phyloP scores from a whole-genome alignment of 2,329 filamentous ascomycete genomes.

The Alternaria arborescens region DNA sequence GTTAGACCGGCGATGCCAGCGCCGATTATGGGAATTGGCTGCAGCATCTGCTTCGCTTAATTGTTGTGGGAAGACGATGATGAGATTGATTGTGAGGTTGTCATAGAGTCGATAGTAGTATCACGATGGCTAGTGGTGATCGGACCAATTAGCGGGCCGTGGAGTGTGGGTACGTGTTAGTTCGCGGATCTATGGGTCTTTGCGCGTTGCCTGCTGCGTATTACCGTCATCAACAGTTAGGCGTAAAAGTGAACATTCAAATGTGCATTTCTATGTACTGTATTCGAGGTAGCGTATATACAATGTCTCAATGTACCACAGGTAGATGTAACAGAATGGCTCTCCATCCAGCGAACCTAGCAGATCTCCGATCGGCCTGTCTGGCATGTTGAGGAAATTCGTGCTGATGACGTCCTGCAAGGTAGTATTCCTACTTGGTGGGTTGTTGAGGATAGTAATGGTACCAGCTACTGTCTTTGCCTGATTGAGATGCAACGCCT shows the following conservation, averaged over 20 bases:
- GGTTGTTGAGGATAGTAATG: slow-evolving; percentile 51
- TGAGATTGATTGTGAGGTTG: neutral
- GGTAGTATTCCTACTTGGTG: slow-evolving; percentile 56
- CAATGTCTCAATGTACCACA: slow-evolving; percentile 12
- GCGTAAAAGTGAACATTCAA: neutral
- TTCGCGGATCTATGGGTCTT: neutral
- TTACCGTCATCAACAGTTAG: neutral
- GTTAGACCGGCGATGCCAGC: slow-evolving; percentile 58
- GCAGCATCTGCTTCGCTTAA: neutral
- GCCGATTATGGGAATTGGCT: slow-evolving; percentile 50
- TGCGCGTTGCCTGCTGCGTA: neutral
- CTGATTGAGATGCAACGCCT: slow-evolving; percentile 36
- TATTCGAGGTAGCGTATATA: neutral
- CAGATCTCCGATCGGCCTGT: slow-evolving; percentile 48
- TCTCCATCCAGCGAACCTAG: slow-evolving; percentile 52
- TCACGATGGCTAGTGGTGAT: neutral
- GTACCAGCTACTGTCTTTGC: slow-evolving; percentile 39
- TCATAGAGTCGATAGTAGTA: neutral
- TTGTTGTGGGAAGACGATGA: neutral
- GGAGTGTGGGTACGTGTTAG: neutral
- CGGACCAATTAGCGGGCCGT: neutral
- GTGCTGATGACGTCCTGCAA: slow-evolving; percentile 55
- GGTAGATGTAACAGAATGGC: slow-evolving; percentile 58
- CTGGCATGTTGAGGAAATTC: slow-evolving; percentile 44
- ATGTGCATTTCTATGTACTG: neutral